These are phyloP conservation scores for Xanthoconium separans DNA, from an alignment of 1,284 basidiomycete genomes.

Conservation along the genomic window DNA sequence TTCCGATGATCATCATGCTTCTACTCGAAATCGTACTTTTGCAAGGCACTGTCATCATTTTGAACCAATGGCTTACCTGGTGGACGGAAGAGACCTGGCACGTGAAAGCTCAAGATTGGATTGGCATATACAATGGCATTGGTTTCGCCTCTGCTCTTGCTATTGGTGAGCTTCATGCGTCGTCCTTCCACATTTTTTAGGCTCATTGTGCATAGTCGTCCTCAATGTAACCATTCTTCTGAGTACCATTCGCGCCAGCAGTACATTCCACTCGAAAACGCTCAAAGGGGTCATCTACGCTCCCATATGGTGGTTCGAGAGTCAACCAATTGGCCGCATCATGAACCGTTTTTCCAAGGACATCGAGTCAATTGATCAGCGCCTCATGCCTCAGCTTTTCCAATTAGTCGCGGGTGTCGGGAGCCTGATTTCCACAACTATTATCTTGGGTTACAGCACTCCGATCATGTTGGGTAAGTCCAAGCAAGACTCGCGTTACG, in stretches of 20 bases:
- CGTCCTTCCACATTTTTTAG: slow-evolving; percentile 10
- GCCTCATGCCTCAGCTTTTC: slow-evolving; percentile 28
- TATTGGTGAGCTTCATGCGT: slow-evolving; percentile 26
- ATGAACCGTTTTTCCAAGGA: slow-evolving; percentile 50
- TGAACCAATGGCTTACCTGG: slow-evolving; percentile 32
- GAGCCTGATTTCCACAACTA: slow-evolving; percentile 23
- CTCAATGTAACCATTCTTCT: slow-evolving; percentile 34
- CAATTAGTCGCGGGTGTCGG: slow-evolving; percentile 32
- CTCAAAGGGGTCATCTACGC: slow-evolving; percentile 41
- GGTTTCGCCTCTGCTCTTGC: slow-evolving; percentile 38
- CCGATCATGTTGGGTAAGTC: slow-evolving; percentile 32
- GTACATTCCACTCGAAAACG: slow-evolving; percentile 40
- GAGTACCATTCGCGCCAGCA: slow-evolving; percentile 43
- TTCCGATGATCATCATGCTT: slow-evolving; percentile 19
- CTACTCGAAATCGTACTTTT: slow-evolving; percentile 16
- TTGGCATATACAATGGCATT: slow-evolving; percentile 31
- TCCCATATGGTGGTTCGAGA: slow-evolving; percentile 43
- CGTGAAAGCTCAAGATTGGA: slow-evolving; percentile 25
- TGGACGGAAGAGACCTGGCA: slow-evolving; percentile 36
- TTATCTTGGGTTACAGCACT: slow-evolving; percentile 27
- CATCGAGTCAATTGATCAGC: slow-evolving; percentile 36
- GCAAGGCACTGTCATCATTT: slow-evolving; percentile 19
- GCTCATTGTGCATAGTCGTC: slow-evolving; percentile 14
- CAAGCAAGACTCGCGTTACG: not conserved
- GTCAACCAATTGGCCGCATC: slow-evolving; percentile 46